Evolutionary conservation across 768 basidiomycete species (phyloP).

Genomic region (Phanerodontia chrysosporium): DNA sequence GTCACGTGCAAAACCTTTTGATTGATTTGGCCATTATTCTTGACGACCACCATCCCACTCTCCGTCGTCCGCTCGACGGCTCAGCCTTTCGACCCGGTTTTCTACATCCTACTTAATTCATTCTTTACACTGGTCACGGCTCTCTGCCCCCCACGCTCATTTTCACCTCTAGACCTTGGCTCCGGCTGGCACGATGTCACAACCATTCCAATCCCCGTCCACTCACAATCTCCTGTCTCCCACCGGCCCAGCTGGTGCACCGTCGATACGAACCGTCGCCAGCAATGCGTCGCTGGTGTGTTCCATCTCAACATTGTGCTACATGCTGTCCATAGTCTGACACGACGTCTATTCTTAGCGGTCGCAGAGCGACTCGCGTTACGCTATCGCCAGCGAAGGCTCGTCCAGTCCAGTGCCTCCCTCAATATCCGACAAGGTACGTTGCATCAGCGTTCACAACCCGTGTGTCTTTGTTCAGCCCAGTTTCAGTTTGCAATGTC

Average conservation of each 20-base stretch:
- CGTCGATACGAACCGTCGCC: constrained; percentile 10
- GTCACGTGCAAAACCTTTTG: not conserved
- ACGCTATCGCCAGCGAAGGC: constrained; percentile 9
- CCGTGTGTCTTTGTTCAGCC: not conserved
- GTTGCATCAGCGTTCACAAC: not conserved
- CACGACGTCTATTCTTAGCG: not conserved
- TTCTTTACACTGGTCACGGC: not conserved
- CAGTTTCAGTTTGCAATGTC: constrained; percentile 52
- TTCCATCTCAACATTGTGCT: not conserved
- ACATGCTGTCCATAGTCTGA: not conserved
- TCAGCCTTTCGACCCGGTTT: constrained; percentile 2
- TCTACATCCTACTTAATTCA: constrained; percentile 1
- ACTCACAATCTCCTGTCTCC: constrained; percentile 9
- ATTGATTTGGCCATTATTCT: not conserved
- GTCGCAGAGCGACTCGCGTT: constrained; percentile 15
- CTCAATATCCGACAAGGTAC: constrained; percentile 17
- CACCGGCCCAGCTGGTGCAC: not conserved
- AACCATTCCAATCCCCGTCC: constrained; percentile 6
- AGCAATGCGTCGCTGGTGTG: constrained; percentile 14
- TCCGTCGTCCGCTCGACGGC: constrained; percentile 2
- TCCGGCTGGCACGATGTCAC: constrained; percentile 11
- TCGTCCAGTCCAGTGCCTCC: constrained; percentile 10
- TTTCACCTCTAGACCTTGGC: constrained; percentile 9
- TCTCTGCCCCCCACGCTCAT: constrained; percentile 12
- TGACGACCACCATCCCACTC: not conserved